Evolutionary conservation across 352 stramenopile genomes (phyloP).

Genomic region (Pythium phragmiticola): DNA sequence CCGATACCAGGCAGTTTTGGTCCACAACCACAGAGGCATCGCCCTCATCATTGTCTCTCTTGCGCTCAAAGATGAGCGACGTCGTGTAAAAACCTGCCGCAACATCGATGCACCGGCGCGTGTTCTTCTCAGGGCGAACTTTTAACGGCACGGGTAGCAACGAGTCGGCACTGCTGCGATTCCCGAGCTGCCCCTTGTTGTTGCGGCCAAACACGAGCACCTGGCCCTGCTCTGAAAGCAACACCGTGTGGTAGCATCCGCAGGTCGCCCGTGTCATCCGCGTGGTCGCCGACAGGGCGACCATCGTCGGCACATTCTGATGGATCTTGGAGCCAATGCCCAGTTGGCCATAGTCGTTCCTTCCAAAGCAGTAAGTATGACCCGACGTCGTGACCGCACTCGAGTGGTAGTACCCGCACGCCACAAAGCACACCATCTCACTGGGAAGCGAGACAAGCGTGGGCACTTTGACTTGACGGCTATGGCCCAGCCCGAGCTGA

Average conservation of each 20-base stretch:
- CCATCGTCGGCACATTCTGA: constrained; percentile 69
- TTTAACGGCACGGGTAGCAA: constrained; percentile 80
- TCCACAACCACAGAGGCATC: constrained; percentile 49
- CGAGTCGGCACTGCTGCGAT: constrained; percentile 79
- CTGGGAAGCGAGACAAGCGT: constrained; percentile 58
- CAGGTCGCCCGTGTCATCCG: constrained; percentile 75
- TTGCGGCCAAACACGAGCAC: constrained; percentile 87
- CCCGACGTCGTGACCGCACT: constrained; percentile 65
- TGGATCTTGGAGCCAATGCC: constrained; percentile 85
- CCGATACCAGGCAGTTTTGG: constrained; percentile 57
- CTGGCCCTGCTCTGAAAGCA: constrained; percentile 80
- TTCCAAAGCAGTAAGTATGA: constrained; percentile 74
- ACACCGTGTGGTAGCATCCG: constrained; percentile 85
- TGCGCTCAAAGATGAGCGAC: constrained; percentile 81
- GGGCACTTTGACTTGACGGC: constrained; percentile 70
- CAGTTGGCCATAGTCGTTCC: constrained; percentile 88
- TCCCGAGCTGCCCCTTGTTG: constrained; percentile 88
- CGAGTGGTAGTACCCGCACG: constrained; percentile 87
- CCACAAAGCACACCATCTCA: constrained; percentile 77
- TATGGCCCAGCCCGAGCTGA: constrained; percentile 79
- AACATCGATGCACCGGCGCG: constrained; percentile 74
- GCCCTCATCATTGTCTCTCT: constrained; percentile 78
- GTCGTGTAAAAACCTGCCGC: constrained; percentile 88
- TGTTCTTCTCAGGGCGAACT: constrained; percentile 79
- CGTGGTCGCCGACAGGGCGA: constrained; percentile 66